phyloP scores from a whole-genome alignment of 352 stramenopile species.

The Blastocystis sp. region DNA sequence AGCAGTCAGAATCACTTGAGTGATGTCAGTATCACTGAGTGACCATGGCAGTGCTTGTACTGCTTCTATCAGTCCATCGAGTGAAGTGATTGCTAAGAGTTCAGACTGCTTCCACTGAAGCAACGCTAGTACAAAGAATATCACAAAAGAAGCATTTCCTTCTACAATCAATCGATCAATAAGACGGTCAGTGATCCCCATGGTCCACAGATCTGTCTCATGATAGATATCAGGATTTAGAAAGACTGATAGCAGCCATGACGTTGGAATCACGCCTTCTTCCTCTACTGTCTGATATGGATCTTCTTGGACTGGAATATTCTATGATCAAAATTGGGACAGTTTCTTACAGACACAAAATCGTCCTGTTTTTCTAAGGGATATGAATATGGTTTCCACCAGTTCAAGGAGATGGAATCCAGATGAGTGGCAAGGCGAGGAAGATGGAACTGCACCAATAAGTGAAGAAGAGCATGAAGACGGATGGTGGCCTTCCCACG shows the following conservation, averaged over 20 bases:
- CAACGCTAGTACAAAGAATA: slow-evolving; percentile 11
- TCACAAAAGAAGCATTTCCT: neutral
- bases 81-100: neutral
- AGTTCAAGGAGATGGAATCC: neutral
- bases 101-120: neutral
- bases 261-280: neutral
- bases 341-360: neutral
- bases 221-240: neutral
- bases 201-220: neutral
- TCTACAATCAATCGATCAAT: slow-evolving; percentile 18
- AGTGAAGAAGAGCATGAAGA: neutral
- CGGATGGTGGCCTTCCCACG: neutral
- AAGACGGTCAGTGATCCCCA: neutral
- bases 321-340: neutral
- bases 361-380: slow-evolving; percentile 28
- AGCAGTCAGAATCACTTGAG: neutral
- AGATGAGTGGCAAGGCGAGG: neutral
- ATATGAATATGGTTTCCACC: neutral
- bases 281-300: neutral
- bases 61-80: neutral
- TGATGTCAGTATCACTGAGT: neutral
- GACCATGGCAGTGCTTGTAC: neutral
- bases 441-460: neutral
- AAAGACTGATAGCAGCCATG: slow-evolving; percentile 20
- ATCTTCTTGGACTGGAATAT: too few species aligned